Conservation (phyloP, 2,329 filamentous ascomycete genomes). For the Microdochium trichocladiopsis region DNA sequence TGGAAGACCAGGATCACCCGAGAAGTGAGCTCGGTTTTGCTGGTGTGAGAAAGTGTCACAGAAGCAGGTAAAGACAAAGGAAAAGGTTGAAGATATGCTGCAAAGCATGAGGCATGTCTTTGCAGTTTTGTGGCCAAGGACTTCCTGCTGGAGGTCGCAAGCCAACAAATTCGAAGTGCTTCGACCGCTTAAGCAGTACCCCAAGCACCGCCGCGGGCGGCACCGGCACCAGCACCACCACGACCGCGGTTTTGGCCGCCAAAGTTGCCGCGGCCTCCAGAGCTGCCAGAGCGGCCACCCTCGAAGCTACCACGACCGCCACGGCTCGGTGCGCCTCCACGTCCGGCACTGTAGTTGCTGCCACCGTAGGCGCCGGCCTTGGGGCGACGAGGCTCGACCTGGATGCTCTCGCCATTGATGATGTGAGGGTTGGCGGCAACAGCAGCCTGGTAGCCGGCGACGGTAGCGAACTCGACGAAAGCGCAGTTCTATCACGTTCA, state of each 20-base stretch:
- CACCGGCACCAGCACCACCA: constrained; percentile 49
- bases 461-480: constrained; percentile 85
- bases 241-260: constrained; percentile 59
- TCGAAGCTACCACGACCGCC: constrained; percentile 60
- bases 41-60: neutral
- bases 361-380: constrained; percentile 66
- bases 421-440: constrained; percentile 78
- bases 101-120: neutral
- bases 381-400: constrained; percentile 82
- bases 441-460: constrained; percentile 77
- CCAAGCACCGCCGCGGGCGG: constrained; percentile 54
- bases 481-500: constrained; percentile 69
- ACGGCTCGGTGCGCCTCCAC: constrained; percentile 53
- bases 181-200: neutral
- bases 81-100: neutral
- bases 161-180: neutral
- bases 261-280: constrained; percentile 62
- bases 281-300: constrained; percentile 50
- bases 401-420: constrained; percentile 74
- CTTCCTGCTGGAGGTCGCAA: neutral
- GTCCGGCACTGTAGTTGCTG: constrained; percentile 52
- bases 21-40: neutral
- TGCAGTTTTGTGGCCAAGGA: neutral
- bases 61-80: neutral
- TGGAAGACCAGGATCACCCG: neutral